A percentile compares a stretch with the other conserved stretches of the same genome.
These are phyloP conservation scores for Musa troglodytarum DNA, from an alignment of 176 grass and related monocot species.

Conservation along the genomic window DNA sequence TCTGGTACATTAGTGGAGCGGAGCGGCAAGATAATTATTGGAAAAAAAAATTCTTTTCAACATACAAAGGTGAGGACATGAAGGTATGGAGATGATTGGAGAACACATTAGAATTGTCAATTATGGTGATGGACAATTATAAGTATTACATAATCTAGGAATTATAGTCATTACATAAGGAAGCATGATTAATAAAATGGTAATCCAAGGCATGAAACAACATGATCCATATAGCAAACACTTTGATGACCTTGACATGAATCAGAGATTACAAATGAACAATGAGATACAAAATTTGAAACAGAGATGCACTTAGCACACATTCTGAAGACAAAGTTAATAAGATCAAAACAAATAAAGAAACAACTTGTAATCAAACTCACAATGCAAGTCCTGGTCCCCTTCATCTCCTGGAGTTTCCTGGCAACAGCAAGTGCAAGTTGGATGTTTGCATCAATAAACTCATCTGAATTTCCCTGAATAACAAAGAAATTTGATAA, in stretches of 20 bases:
- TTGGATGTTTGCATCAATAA: constrained; percentile 95
- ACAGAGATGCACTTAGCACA: too few species aligned
- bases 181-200: too few species aligned
- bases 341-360: constrained; percentile 2
- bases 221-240: too few species aligned
- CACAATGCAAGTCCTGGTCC: constrained; percentile 59
- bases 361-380: constrained; percentile 28
- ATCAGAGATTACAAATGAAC: too few species aligned
- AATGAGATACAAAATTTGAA: too few species aligned
- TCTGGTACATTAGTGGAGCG: too few species aligned
- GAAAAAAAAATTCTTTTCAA: neutral
- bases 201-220: too few species aligned
- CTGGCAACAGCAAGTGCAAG: constrained; percentile 70
- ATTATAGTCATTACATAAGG: too few species aligned
- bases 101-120: neutral
- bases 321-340: too few species aligned
- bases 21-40: too few species aligned
- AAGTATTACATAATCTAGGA: neutral
- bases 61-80: neutral
- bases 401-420: constrained; percentile 70
- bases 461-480: constrained; percentile 92
- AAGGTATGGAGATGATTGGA: neutral
- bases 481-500: constrained; percentile 11
- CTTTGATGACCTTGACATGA: too few species aligned
- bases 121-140: neutral